Base-by-base conservation (phyloP, 108 stramenopile species). In the Chaetoceros tenuissimus region DNA sequence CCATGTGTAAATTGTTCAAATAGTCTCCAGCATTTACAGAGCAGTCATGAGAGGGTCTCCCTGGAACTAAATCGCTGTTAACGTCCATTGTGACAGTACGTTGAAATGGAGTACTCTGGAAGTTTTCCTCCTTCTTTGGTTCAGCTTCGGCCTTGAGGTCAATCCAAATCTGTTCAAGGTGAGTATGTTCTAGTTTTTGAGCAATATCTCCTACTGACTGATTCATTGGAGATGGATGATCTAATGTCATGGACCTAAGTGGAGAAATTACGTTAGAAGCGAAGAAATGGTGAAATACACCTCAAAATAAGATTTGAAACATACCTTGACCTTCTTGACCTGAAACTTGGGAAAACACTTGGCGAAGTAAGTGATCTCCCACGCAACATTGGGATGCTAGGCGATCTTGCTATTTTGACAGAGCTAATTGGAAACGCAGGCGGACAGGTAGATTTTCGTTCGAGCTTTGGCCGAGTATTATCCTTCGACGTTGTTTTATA, bases 401-500 rank as follows among this genome's bases (percentile, higher is more conserved):
- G 34, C 5, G 34, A 10, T 40, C 34, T 40, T 13, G 13, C 13
- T 5, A 40, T 5, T 13, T 40, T 40, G 34, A 40, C 13, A 40
- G 34, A 40, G 34, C 34, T 40, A 40, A 40, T 40, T 13, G 34
- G 34, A 10, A 40, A 40, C 34, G 8, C 13, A 10, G 34, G 34
- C 34, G 5, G 34, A 10, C 5, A 5, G 13, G 8, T 10, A 10
- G 34, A 10, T 40, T 40, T 40, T 13, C 0, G 56, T 19, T 34
- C 57, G 24, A 25, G 22, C 52, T 48, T 2, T 48, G 10, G 19
- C 51, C 23, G 60, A 5, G 17, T 54, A 34, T 48, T 53, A 55
- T 48, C 46, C 22, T 49, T 16, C 7, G 19, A 47, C 19, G 21
- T 48, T 56, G 71, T 51, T 24, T 75, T 71, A 28, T 60, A 66